A percentile compares a stretch with the other conserved stretches of the same genome.
Conservation (phyloP, 2,329 filamentous ascomycete species). For the Beauveria sp. region DNA sequence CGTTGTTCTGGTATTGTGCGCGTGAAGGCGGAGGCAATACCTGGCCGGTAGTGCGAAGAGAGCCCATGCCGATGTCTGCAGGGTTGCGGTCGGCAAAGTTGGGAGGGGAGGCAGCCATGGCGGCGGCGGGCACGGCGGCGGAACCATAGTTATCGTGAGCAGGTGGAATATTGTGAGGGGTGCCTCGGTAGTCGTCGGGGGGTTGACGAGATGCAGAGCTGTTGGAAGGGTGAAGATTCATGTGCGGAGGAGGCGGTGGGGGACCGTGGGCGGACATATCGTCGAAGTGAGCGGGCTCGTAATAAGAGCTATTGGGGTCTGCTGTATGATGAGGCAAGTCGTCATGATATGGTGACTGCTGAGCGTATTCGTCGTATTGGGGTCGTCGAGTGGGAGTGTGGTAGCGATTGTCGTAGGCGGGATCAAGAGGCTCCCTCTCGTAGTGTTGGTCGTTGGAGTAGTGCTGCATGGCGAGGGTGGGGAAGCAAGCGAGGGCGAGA, state of each 20-base stretch:
- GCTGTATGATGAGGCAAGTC: constrained; percentile 11
- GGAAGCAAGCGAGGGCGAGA: not conserved
- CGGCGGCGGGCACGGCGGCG: constrained; percentile 45
- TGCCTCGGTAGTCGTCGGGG: constrained; percentile 17
- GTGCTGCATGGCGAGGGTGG: constrained; percentile 22
- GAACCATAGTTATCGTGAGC: constrained; percentile 59
- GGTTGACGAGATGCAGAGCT: constrained; percentile 15
- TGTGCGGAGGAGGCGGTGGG: constrained; percentile 16
- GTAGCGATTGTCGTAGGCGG: constrained; percentile 12
- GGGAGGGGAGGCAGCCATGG: constrained; percentile 60
- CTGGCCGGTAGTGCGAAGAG: constrained; percentile 38
- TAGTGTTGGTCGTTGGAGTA: constrained; percentile 24
- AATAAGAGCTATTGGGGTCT: constrained; percentile 2
- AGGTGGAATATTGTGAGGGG: constrained; percentile 41
- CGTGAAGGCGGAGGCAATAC: constrained; percentile 31
- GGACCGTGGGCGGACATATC: not conserved
- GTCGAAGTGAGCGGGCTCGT: constrained; percentile 7
- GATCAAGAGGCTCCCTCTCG: constrained; percentile 29
- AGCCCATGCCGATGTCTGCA: constrained; percentile 52
- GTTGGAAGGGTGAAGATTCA: constrained; percentile 17
- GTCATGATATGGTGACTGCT: constrained; percentile 22
- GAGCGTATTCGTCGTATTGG: constrained; percentile 1
- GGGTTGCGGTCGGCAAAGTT: constrained; percentile 57
- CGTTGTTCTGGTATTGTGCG: constrained; percentile 17
- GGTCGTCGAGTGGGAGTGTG: constrained; percentile 4